Evolutionary conservation across 148 eudicot species (phyloP).

Genomic region (Silene conica): DNA sequence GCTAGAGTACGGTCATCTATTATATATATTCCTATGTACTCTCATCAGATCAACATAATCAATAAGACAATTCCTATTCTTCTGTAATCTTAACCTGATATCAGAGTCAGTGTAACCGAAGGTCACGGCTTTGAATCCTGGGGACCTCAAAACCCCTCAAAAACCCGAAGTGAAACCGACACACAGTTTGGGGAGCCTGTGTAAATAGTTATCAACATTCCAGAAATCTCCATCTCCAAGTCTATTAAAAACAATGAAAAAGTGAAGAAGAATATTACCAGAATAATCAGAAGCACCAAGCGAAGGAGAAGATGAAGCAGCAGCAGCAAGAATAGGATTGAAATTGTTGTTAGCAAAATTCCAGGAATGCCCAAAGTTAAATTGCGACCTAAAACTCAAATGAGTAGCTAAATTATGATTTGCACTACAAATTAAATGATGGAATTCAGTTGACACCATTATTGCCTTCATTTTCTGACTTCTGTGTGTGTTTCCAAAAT

Average conservation of each 20-base stretch:
- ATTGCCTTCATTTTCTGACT: conserved; percentile 13
- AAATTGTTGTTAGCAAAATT: conserved; percentile 8
- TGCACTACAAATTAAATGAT: conserved; percentile 3
- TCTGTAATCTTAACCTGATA: too few species aligned
- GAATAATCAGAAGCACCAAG: conserved; percentile 42
- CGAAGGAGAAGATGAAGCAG: conserved; percentile 46
- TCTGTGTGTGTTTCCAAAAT: conserved; percentile 1
- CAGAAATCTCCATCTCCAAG: too few species aligned
- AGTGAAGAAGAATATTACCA: conserved; percentile 23
- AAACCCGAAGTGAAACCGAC: too few species aligned
- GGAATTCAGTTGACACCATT: neutral
- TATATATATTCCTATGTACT: too few species aligned
- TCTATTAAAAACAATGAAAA: neutral
- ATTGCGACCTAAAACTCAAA: conserved; percentile 6
- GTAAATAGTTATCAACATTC: too few species aligned
- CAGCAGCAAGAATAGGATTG: conserved; percentile 17
- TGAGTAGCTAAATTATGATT: neutral
- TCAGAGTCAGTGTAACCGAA: too few species aligned
- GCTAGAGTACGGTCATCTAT: too few species aligned
- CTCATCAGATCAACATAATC: too few species aligned
- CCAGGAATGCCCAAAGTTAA: conserved; percentile 10
- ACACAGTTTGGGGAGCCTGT: too few species aligned
- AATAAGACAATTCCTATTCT: too few species aligned
- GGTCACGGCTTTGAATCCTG: too few species aligned
- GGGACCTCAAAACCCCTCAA: too few species aligned